Base-by-base conservation (phyloP, 768 basidiomycete genomes). In the Calvatia gigantea region DNA sequence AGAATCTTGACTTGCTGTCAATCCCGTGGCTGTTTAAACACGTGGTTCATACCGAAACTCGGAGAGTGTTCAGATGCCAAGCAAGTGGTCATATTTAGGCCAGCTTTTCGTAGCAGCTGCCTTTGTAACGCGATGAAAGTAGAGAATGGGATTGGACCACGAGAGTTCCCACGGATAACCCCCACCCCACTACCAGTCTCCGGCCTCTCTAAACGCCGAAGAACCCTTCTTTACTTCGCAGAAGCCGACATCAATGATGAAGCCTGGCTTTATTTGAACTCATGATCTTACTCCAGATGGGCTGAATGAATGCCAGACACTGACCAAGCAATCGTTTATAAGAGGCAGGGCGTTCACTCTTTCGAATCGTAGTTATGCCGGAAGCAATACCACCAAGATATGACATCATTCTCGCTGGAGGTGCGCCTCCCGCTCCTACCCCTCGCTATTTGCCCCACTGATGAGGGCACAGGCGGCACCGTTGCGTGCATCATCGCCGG, bases 351-450 rank as follows among this genome's bases (percentile, higher is more conserved):
- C 5, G 2, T 9, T 43, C 21, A n/a, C 15, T 45, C 12, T n/a
- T 29, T 33, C 17, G 8, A 43, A 32, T 12, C 43, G 19, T 7
- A 6, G 41, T 11, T 3, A 56, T 56, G 54, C 14, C 46, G 17
- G 38, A 56, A 19, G 28, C 54, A 12, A 42, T 38, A 14, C 27
- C 14, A 41, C 37, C 37, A 25, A 56, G 46, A 37, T 56, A 75
- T 57, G 80, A 84, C 57, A 74, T 85, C 17, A 74, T 85, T 57
- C 78, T 85, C 56, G 80, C 78, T 28, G 84, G 84, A 60, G 84
- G 84, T 84, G 56, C 44, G 65, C 59, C 5, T 21, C 27, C 6
- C 43, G 14, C 31, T 11, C 44, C 21, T 51, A 8, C 47, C 15
- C 28, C 3, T n/a, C n/a, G n/a, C n/a, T 2, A 17, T 38, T 17